Conservation (phyloP, 2,329 filamentous ascomycete genomes). For the Periconia sp. region DNA sequence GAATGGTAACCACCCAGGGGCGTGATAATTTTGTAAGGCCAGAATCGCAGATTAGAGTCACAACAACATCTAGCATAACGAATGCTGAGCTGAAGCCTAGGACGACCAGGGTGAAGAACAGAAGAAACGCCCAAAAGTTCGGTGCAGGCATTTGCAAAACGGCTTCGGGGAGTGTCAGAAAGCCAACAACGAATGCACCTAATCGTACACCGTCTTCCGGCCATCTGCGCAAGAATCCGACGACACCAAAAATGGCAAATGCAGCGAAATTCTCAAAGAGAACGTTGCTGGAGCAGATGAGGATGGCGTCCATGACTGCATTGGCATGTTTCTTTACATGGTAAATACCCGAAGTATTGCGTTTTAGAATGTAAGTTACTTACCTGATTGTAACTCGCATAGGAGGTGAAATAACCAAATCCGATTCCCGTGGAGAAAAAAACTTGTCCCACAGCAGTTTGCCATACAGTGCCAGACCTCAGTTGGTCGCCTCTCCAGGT, state of each 20-base stretch:
- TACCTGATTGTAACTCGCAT: constrained; percentile 57
- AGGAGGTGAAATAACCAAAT: constrained; percentile 59
- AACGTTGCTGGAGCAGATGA: constrained; percentile 59
- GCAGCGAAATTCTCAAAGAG: constrained; percentile 58
- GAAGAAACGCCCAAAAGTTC: constrained; percentile 60
- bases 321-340: constrained; percentile 52
- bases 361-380: too few species aligned
- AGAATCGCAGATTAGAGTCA: constrained; percentile 57
- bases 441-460: constrained; percentile 62
- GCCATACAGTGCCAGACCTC: constrained; percentile 57
- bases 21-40: constrained; percentile 51
- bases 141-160: constrained; percentile 59
- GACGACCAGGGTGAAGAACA: constrained; percentile 62
- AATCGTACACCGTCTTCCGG: constrained; percentile 49
- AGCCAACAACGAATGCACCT: constrained; percentile 59
- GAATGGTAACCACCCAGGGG: constrained; percentile 52
- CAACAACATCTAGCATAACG: constrained; percentile 60
- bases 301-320: constrained; percentile 60
- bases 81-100: constrained; percentile 62
- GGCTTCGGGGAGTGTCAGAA: constrained; percentile 60
- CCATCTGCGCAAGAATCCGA: constrained; percentile 52
- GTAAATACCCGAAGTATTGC: too few species aligned
- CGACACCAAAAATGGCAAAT: constrained; percentile 58
- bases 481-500: constrained; percentile 56
- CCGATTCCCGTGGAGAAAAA: constrained; percentile 63